Percentiles rank a stretch among this genome's conserved stretches.
These are phyloP conservation scores for Kodamaea sp. DNA, from an alignment of 1,139 yeast species.

Conservation along the genomic window DNA sequence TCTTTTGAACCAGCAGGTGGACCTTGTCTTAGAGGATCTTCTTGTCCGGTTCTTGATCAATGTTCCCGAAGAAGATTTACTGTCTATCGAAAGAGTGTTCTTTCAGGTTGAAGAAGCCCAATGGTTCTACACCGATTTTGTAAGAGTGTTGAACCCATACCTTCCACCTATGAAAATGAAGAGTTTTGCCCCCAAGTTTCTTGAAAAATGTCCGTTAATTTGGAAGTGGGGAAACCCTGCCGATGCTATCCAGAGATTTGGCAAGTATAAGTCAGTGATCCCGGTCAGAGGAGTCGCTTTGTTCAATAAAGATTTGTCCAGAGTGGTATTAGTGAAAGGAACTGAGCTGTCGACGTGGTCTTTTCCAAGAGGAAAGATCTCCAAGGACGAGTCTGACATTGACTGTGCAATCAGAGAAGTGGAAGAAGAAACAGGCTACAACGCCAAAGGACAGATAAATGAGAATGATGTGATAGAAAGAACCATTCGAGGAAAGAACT, in stretches of 20 bases:
- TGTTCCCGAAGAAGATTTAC: constrained; percentile 87
- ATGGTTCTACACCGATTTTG: constrained; percentile 93
- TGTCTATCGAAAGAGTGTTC: constrained; percentile 81
- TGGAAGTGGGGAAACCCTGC: constrained; percentile 86
- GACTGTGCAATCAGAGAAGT: constrained; percentile 94
- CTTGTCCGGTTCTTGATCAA: constrained; percentile 88
- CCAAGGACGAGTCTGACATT: constrained; percentile 88
- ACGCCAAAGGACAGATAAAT: constrained; percentile 65
- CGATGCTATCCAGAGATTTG: constrained; percentile 74
- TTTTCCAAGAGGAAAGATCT: constrained; percentile 95
- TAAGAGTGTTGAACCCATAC: constrained; percentile 69
- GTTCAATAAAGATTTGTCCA: constrained; percentile 68
- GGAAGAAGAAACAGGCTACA: constrained; percentile 93
- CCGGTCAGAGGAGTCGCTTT: constrained; percentile 98
- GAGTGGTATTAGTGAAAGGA: constrained; percentile 81
- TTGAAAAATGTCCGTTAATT: constrained; percentile 78
- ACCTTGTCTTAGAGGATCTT: constrained; percentile 81
- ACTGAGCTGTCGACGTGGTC: constrained; percentile 88
- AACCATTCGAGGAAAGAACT: constrained; percentile 80
- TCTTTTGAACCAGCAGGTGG: constrained; percentile 59
- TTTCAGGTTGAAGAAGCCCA: constrained; percentile 98
- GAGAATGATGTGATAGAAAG: constrained; percentile 79
- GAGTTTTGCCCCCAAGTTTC: constrained; percentile 69
- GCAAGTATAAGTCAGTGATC: constrained; percentile 81
- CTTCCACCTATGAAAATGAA: constrained; percentile 82